Evolutionary conservation across 2,329 filamentous ascomycete species (phyloP), one percentile per base, ranked within the genome.

Genomic region (Fusarium solani-melongenae): DNA sequence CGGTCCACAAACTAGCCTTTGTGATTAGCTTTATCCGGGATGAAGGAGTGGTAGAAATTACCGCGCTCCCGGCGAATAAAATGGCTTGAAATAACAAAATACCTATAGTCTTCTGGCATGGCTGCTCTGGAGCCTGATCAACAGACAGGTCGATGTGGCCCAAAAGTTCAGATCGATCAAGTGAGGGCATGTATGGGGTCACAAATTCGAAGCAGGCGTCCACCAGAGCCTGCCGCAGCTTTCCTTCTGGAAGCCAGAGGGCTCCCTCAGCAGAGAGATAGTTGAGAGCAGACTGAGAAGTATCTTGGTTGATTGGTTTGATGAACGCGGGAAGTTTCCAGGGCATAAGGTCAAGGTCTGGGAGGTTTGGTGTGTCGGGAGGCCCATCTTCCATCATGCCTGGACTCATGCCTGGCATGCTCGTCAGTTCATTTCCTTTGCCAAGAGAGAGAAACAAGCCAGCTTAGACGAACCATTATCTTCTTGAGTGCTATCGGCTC

Each of bases 361-460:
- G n/a, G n/a, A 41, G 7, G 4, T 41, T 5, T 12, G 39, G 39
- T 22, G 39, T 41, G 11, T 41, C n/a, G 6, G n/a, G 11, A 14
- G 39, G 11, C 2, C 22, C 1, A 41, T 41, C 39, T 7, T 14
- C 39, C 6, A 41, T 41, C n/a, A 41, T 41, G n/a, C 14, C n/a
- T 12, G n/a, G 38, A 7, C 38, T 41, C 38, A 20, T 12, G 38
- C 38, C 38, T 41, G n/a, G 17, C 4, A 12, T 20, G 6, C 38
- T 41, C 5, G 10, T 41, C 6, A 41, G 38, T 41, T 41, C 2
- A 41, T 2, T 41, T 41, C 5, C n/a, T 5, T 20, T 41, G 38
- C 1, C 2, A 3, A 12, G 4, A 12, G 6, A 12, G 38, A 12
- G 0, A 1, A 6, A 20, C 6, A 12, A 20, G 38, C 12, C 10